phyloP scores from a whole-genome alignment of 2,329 filamentous ascomycete genomes.

The Aspergillus sp. region DNA sequence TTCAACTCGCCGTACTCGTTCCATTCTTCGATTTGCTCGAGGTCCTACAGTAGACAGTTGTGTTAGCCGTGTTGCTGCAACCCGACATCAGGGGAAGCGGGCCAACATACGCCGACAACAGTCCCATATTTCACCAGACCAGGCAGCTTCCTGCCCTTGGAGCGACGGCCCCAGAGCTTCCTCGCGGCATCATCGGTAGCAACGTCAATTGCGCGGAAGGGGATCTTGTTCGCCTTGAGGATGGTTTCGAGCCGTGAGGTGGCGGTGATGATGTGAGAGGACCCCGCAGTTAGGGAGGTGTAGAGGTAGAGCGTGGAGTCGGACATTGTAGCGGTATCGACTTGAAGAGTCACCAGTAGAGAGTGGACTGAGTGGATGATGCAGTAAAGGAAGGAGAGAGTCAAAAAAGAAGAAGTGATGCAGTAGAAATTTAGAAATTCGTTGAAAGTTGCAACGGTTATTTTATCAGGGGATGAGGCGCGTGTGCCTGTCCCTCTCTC shows the following conservation, averaged over 20 bases:
- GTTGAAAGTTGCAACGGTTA: not conserved
- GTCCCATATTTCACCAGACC: slow-evolving; percentile 84
- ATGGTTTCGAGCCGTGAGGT: slow-evolving; percentile 96
- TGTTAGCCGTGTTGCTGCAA: slow-evolving; percentile 18
- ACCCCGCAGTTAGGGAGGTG: slow-evolving; percentile 93
- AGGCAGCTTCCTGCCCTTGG: slow-evolving; percentile 86
- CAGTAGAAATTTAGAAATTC: slow-evolving; percentile 3
- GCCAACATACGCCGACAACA: slow-evolving; percentile 75
- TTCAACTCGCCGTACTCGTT: slow-evolving; percentile 97
- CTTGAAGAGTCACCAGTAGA: not conserved
- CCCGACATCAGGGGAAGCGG: not conserved
- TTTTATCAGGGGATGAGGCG: not conserved
- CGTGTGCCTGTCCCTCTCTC: slow-evolving; percentile 10
- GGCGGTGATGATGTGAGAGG: slow-evolving; percentile 93
- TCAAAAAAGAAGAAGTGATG: not conserved
- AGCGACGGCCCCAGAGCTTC: slow-evolving; percentile 83
- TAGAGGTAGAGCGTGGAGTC: slow-evolving; percentile 83
- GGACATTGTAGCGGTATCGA: slow-evolving; percentile 32
- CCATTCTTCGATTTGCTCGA: slow-evolving; percentile 96
- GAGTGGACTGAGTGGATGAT: not conserved
- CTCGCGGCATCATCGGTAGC: slow-evolving; percentile 87
- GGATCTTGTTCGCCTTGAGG: slow-evolving; percentile 89
- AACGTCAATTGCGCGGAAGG: slow-evolving; percentile 89
- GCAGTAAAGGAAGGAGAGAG: not conserved
- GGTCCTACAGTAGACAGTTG: slow-evolving; percentile 63